A percentile compares a stretch with the other conserved stretches of the same genome.
phyloP scores from a whole-genome alignment of 2,329 filamentous ascomycete species.

The Neocatenulostroma microsporum region DNA sequence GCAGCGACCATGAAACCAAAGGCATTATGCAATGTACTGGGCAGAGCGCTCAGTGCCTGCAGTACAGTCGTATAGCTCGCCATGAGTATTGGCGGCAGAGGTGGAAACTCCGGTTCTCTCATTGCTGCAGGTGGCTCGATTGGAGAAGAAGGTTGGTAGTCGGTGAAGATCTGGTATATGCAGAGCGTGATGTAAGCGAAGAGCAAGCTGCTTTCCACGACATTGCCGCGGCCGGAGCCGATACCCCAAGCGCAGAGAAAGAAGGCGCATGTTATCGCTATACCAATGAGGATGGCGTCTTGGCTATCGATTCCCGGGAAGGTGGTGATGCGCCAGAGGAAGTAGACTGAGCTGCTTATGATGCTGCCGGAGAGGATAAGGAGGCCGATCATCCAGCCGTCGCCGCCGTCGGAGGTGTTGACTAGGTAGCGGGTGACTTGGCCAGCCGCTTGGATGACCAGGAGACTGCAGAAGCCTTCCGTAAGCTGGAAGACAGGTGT shows the following conservation, averaged over 20 bases:
- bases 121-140: conserved; percentile 35
- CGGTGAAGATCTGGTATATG: conserved; percentile 98
- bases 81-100: conserved; percentile 97
- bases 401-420: conserved; percentile 76
- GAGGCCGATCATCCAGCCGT: conserved; percentile 93
- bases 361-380: conserved; percentile 82
- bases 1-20: conserved; percentile 84
- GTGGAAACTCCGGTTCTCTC: conserved; percentile 79
- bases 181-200: conserved; percentile 98
- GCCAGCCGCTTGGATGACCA: conserved; percentile 90
- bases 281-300: conserved; percentile 86
- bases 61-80: conserved; percentile 90
- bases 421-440: conserved; percentile 94
- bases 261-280: conserved; percentile 83
- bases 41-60: conserved; percentile 74
- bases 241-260: conserved; percentile 94
- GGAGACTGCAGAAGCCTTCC: conserved; percentile 91
- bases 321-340: conserved; percentile 87
- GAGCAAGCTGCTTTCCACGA: conserved; percentile 86
- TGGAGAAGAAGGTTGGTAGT: conserved; percentile 72
- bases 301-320: conserved; percentile 91
- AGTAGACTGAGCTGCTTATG: conserved; percentile 90
- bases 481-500: conserved; percentile 89
- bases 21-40: conserved; percentile 71
- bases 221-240: conserved; percentile 85